These are phyloP conservation scores for Penicillium simplicissimum DNA, from an alignment of 495 filamentous ascomycete genomes.

Conservation along the genomic window DNA sequence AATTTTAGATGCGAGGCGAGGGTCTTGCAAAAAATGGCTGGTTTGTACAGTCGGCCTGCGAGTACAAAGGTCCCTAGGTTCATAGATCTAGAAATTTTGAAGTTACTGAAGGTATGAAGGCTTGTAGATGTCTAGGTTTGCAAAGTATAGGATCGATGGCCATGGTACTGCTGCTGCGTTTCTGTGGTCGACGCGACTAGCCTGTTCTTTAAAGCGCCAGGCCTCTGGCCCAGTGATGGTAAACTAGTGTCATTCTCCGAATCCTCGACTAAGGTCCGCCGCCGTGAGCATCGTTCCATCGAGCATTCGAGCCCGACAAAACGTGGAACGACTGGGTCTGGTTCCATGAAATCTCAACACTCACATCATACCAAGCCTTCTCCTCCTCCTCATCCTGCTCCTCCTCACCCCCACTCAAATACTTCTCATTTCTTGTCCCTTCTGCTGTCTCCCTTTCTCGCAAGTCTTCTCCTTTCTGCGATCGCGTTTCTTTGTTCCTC, in stretches of 20 bases:
- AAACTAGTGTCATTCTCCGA: background rate
- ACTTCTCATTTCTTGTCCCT: background rate
- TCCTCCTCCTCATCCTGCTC: background rate
- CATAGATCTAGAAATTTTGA: background rate
- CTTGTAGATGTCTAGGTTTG: background rate
- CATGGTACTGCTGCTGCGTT: background rate
- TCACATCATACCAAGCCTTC: constrained; percentile 12
- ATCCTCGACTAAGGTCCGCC: no score
- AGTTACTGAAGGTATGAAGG: no score
- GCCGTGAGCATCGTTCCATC: background rate
- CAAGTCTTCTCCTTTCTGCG: background rate
- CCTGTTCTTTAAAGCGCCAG: background rate
- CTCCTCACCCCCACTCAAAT: no score
- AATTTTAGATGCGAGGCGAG: background rate
- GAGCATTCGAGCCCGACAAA: background rate
- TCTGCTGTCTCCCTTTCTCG: background rate
- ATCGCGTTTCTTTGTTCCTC: constrained; percentile 2
- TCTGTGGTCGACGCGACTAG: background rate
- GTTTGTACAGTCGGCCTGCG: background rate
- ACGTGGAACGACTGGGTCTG: constrained; percentile 9
- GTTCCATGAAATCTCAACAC: constrained; percentile 8
- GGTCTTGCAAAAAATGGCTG: background rate
- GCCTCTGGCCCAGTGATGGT: background rate
- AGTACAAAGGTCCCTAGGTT: background rate
- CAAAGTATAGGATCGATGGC: background rate